Evolutionary conservation across 2,329 filamentous ascomycete species (phyloP).

Genomic region (Mycosphaerella sp.): DNA sequence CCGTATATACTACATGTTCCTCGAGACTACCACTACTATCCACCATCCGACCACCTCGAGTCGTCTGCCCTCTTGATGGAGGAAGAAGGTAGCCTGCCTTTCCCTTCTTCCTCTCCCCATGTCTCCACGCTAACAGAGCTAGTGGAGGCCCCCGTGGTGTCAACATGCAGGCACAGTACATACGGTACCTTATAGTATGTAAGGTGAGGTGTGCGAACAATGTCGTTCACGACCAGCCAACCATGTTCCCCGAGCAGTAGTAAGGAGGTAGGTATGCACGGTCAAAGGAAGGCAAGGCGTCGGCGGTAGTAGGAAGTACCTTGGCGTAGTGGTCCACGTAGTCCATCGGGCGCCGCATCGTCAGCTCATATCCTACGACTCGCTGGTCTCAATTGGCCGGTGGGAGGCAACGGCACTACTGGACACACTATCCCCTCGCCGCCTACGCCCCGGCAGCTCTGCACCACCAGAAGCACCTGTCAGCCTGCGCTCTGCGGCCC

Average conservation of each 20-base stretch:
- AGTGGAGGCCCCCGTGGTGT: neutral
- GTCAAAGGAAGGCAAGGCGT: too few species aligned
- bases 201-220: too few species aligned
- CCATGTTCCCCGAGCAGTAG: neutral
- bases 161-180: conserved; percentile 5
- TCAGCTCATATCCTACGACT: conserved; percentile 2
- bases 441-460: conserved; percentile 1
- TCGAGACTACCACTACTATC: neutral
- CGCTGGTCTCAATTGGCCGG: conserved; percentile 1
- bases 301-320: too few species aligned
- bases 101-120: too few species aligned
- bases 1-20: too few species aligned
- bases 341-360: neutral
- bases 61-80: neutral
- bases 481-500: neutral
- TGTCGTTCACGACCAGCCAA: neutral
- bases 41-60: neutral
- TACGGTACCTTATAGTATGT: too few species aligned
- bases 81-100: too few species aligned
- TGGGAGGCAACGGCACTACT: neutral
- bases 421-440: neutral
- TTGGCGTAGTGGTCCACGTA: too few species aligned
- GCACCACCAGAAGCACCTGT: neutral
- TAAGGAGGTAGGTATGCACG: too few species aligned
- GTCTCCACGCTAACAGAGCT: too few species aligned